Base-by-base conservation (phyloP, 2,329 filamentous ascomycete genomes). In the Ophiocordyceps unilateralis region DNA sequence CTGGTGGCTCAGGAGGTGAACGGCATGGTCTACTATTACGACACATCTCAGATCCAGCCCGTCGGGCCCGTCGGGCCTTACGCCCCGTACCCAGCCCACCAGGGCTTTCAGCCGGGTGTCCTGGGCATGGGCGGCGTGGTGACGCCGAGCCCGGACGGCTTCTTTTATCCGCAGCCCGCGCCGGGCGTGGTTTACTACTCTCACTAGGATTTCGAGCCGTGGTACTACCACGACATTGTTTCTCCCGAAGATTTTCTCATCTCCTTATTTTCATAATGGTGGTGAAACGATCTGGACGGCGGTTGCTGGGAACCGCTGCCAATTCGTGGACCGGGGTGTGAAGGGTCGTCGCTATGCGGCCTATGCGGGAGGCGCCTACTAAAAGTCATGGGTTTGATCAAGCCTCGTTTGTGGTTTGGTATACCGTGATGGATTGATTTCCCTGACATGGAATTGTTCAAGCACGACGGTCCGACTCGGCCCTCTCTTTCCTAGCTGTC, bases 11-110 rank as follows among this genome's bases (percentile, higher is more conserved):
- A 95, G 59, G 89, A 96, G 64, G 79, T 81, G 49, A 93, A 94
- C 51, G 91, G 91, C 47, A 96, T 93, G 74, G 87, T 94, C 1
- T 96, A 93, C 60, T 98, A 94, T 58, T 88, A 87, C 53, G 83
- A 93, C 55, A 72, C 84, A 8, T 72, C 78, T n/a, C 81, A 87
- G 55, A 65, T 88, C 40, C 66, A 75, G 22, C 64, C 72, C 1
- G 65, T 74, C 48, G 57, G 64, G 22, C 64, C 72, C 1, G 65
- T 74, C 48, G 57, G 64, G 41, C 53, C 58, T 19, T 75, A 73
- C 49, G 63, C 66, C 24, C 45, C 62, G 1, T 73, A 70, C 48
- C 64, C 68, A 44, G 55, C 67, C 7, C 58, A 68, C 34, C 71
- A 68, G 45, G 57, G 67, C 44, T 84, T 78, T 52, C 65, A 67